These are phyloP conservation scores for Chrysoporthe cubensis DNA, from an alignment of 2,329 filamentous ascomycete species.

Conservation along the genomic window DNA sequence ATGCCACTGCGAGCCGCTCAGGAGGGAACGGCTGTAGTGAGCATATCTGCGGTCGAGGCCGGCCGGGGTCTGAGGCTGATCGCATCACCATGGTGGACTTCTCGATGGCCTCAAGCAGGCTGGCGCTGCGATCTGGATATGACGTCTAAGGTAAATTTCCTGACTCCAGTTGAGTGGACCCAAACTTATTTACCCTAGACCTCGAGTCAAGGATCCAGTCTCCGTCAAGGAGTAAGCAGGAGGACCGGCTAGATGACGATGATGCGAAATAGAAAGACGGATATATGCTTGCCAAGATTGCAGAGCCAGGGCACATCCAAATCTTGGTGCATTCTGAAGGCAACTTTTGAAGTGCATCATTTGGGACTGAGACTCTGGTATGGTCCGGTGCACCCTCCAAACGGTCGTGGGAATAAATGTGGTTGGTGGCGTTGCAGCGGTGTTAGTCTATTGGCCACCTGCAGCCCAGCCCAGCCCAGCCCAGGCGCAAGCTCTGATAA, in stretches of 20 bases:
- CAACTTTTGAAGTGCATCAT: no score
- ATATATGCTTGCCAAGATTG: background rate
- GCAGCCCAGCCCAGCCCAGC: no score
- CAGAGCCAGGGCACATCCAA: no score
- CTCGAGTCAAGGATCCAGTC: background rate
- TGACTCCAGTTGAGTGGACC: background rate
- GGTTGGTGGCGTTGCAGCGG: background rate
- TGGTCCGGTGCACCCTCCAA: no score
- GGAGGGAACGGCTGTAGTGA: no score
- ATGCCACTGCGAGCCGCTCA: no score
- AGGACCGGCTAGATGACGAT: background rate
- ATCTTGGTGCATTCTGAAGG: no score
- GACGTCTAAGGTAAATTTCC: slow-evolving; percentile 11
- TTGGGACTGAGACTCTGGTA: no score
- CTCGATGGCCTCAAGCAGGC: background rate
- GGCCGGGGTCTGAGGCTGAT: background rate
- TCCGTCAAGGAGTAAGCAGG: background rate
- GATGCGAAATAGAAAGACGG: background rate
- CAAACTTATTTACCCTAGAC: slow-evolving; percentile 5
- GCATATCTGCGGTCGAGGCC: no score
- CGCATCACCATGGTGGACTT: background rate
- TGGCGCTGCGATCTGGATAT: background rate
- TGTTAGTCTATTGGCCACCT: slow-evolving; percentile 2
- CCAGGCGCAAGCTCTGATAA: slow-evolving; percentile 8
- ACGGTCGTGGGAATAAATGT: background rate